These are phyloP conservation scores for Penicillium aurantiogriseum DNA, from an alignment of 2,329 filamentous ascomycete genomes.

Conservation along the genomic window DNA sequence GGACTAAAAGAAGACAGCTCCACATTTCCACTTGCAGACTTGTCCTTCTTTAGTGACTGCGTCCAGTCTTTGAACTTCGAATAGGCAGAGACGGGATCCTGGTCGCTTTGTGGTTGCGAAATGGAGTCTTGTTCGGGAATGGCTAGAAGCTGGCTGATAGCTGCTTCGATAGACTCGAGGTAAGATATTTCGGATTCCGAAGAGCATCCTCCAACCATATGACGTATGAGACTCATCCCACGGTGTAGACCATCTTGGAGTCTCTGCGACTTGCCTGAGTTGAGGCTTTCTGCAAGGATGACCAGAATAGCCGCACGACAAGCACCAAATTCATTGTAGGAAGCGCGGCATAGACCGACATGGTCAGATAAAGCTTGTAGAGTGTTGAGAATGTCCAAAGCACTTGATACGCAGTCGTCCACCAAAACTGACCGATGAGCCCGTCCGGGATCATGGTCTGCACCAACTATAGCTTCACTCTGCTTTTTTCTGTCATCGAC, in stretches of 20 bases:
- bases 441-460: conserved; percentile 17
- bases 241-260: conserved; percentile 48
- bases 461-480: conserved; percentile 11
- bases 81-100: conserved; percentile 46
- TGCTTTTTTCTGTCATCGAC: conserved; percentile 25
- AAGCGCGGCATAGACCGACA: conserved; percentile 53
- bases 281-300: conserved; percentile 40
- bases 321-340: conserved; percentile 56
- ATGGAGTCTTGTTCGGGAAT: conserved; percentile 30
- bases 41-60: conserved; percentile 17
- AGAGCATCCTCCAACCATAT: conserved; percentile 53
- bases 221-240: conserved; percentile 52
- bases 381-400: conserved; percentile 50
- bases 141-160: conserved; percentile 45
- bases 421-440: conserved; percentile 43
- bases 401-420: conserved; percentile 52
- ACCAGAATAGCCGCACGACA: conserved; percentile 56
- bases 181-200: conserved; percentile 52
- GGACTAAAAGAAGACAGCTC: conserved; percentile 20
- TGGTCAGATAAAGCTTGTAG: conserved; percentile 49
- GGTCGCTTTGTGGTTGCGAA: conserved; percentile 16
- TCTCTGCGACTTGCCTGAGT: conserved; percentile 33
- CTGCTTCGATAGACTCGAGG: conserved; percentile 52
- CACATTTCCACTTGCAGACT: not conserved
- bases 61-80: conserved; percentile 51